These are phyloP conservation scores for Cyberlindnera suaveolens DNA, from an alignment of 805 yeast species.

Conservation along the genomic window DNA sequence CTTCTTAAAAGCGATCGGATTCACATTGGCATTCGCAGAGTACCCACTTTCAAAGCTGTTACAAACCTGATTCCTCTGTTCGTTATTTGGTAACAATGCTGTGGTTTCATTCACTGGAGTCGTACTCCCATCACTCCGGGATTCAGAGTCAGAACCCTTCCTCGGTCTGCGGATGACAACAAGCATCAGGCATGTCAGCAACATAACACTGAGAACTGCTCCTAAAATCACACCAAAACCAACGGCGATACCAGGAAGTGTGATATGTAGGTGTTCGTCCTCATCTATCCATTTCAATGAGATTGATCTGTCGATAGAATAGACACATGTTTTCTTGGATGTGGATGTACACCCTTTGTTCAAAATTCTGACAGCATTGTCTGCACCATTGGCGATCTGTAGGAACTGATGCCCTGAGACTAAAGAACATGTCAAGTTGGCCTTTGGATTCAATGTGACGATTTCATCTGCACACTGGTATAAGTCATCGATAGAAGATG, in stretches of 20 bases:
- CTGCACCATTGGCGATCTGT: conserved; percentile 40
- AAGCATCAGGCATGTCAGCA: conserved; percentile 32
- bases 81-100: not conserved
- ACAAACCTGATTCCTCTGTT: not conserved
- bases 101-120: conserved; percentile 2
- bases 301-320: conserved; percentile 63
- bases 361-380: conserved; percentile 52
- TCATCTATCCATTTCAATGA: conserved; percentile 54
- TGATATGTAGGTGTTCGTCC: conserved; percentile 46
- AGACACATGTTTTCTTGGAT: conserved; percentile 42
- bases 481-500: conserved; percentile 40
- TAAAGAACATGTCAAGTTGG: conserved; percentile 39
- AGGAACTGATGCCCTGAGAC: conserved; percentile 29
- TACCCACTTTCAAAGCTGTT: conserved; percentile 20
- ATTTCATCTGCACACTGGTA: conserved; percentile 44
- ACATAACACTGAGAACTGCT: conserved; percentile 32
- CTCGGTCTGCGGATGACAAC: conserved; percentile 25
- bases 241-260: conserved; percentile 61
- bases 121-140: not conserved
- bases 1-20: conserved; percentile 12
- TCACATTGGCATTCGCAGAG: conserved; percentile 15
- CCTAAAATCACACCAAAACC: conserved; percentile 65
- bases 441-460: conserved; percentile 37
- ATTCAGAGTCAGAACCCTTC: not conserved
- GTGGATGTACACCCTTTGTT: conserved; percentile 54